phyloP scores from a whole-genome alignment of 768 basidiomycete species.

The Auriscalpium vulgare region DNA sequence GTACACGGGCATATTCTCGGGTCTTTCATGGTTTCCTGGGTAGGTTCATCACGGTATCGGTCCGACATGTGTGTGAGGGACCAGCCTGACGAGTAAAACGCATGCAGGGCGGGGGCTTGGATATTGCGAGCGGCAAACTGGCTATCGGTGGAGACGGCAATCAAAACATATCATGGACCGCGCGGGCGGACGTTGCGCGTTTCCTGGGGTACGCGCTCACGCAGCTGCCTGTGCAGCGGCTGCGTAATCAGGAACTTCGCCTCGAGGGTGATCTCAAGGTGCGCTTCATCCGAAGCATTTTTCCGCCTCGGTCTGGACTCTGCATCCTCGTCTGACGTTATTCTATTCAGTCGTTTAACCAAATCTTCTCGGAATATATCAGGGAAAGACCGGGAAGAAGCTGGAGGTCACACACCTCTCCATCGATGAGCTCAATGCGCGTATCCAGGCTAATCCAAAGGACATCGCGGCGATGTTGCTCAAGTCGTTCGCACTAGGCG shows the following conservation, averaged over 20 bases:
- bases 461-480: neutral
- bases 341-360: neutral
- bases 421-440: neutral
- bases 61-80: neutral
- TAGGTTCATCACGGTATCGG: neutral
- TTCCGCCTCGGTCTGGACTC: neutral
- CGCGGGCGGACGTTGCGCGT: neutral
- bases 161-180: neutral
- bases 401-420: neutral
- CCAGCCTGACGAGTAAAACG: neutral
- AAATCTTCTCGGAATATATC: neutral
- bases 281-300: neutral
- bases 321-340: neutral
- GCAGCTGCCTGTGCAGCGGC: neutral
- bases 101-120: neutral
- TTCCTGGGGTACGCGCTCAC: neutral
- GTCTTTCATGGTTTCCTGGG: neutral
- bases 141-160: constrained; percentile 1
- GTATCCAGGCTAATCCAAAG: neutral
- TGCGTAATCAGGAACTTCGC: neutral
- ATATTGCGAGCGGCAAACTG: neutral
- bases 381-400: neutral
- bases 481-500: too few species aligned
- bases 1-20: neutral
- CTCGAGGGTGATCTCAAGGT: neutral